Base-by-base conservation (phyloP, 2,329 filamentous ascomycete species). In the Aspergillus felis region DNA sequence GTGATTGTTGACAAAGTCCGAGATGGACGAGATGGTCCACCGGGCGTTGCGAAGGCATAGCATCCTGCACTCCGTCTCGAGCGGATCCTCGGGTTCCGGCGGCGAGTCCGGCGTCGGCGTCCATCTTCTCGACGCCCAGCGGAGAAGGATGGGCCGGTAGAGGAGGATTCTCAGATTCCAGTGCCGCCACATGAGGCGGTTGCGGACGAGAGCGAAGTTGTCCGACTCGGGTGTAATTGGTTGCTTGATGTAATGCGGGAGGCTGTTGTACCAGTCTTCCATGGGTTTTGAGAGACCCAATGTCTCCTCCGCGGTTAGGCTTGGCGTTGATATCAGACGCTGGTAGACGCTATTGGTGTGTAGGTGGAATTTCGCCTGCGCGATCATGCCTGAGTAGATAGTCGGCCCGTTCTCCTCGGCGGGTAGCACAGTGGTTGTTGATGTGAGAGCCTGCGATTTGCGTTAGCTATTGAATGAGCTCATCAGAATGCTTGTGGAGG, bases 291-390 rank as follows among this genome's bases (percentile, higher is more conserved):
- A 71, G 4, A 78, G 70, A 50, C 64, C 66, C 20, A 77, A 56
- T 0, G 77, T 73, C 57, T 79, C 76, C 60, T 76, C 71, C 10
- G 76, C 68, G 1, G 76, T 73, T 20, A 76, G 71, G 41, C 68
- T 71, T 12, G 76, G 76, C 42, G 65, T 75, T 3, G 77, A 78
- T 20, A 79, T 77, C 29, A 79, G 68, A 17, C 75, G 75, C 54
- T 77, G 74, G 56, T 79, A 78, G 42, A 79, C 72, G 55, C 68
- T 70, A 41, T 78, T 78, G n/a, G 76, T 78, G 27, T 74, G 68
- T 7, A 77, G 65, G 58, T 79, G 77, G 53, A 79, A 77, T 29
- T 66, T 67, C 8, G 76, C 68, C 61, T 79, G 77, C 2, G 73
- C 73, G 49, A 74, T 75, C 49, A 79, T 64, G 47, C 74, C 72